Evolutionary conservation across 352 stramenopile genomes (phyloP).

Genomic region (Phytopythium montanum): DNA sequence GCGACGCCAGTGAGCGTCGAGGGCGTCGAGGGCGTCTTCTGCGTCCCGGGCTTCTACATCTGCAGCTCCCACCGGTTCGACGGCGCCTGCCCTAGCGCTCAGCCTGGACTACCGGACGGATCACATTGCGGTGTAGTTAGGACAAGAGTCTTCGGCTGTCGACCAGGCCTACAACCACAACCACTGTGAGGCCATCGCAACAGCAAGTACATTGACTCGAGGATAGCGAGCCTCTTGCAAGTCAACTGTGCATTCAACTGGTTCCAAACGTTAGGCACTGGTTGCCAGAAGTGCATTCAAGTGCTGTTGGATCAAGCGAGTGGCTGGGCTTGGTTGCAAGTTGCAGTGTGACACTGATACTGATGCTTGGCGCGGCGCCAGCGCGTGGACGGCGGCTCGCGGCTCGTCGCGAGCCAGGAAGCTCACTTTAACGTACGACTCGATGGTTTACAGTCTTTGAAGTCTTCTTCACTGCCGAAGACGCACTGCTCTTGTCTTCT

Average conservation of each 20-base stretch:
- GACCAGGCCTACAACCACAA: not conserved
- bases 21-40: slow-evolving; percentile 1
- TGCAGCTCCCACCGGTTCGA: not conserved
- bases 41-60: slow-evolving; percentile 5
- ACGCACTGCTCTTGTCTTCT: not conserved
- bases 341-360: no score
- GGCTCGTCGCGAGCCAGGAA: no score
- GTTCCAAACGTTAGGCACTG: no score
- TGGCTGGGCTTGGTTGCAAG: no score
- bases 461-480: not conserved
- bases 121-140: not conserved
- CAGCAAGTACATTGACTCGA: no score
- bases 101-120: not conserved
- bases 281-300: no score
- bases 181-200: no score
- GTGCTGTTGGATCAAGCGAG: no score
- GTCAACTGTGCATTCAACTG: no score
- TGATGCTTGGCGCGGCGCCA: no score
- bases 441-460: not conserved
- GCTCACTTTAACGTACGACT: not conserved
- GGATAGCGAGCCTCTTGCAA: no score
- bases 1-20: slow-evolving; percentile 1
- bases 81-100: not conserved
- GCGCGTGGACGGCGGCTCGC: no score
- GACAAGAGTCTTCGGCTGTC: slow-evolving; percentile 1